These are phyloP conservation scores for Quercus aquifolioides DNA, from an alignment of 306 rosid species.

Conservation along the genomic window DNA sequence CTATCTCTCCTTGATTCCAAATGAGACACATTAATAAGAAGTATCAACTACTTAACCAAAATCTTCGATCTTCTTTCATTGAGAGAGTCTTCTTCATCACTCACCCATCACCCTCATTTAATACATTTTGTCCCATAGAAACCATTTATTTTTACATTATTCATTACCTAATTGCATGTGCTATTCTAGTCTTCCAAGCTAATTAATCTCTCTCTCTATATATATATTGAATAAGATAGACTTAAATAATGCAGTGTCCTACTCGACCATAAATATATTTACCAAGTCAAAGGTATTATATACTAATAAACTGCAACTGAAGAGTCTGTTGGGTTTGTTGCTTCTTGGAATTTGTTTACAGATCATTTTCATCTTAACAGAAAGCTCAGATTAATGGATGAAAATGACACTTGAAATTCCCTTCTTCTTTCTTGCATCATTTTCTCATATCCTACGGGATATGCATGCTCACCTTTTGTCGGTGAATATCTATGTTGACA, in stretches of 20 bases:
- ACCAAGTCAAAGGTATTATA: conserved; percentile 17
- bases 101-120: conserved; percentile 11
- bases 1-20: not conserved
- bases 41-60: not conserved
- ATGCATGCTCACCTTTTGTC: not conserved
- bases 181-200: conserved; percentile 15
- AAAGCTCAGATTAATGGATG: conserved; percentile 10
- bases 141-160: conserved; percentile 8
- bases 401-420: conserved; percentile 23
- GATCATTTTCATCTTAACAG: conserved; percentile 17
- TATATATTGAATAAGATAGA: not conserved
- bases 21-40: not conserved
- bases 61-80: not conserved
- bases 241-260: not conserved
- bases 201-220: not conserved
- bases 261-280: conserved; percentile 13
- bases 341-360: conserved; percentile 28
- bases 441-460: not conserved
- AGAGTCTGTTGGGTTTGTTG: conserved; percentile 16
- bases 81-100: conserved; percentile 1
- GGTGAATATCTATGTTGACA: conserved; percentile 9
- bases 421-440: not conserved
- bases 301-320: conserved; percentile 1
- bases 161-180: conserved; percentile 30
- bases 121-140: not conserved